A percentile compares a stretch with the other conserved stretches of the same genome.
Conservation (phyloP, 2,329 filamentous ascomycete species). For the Metarhizium anisopliae region DNA sequence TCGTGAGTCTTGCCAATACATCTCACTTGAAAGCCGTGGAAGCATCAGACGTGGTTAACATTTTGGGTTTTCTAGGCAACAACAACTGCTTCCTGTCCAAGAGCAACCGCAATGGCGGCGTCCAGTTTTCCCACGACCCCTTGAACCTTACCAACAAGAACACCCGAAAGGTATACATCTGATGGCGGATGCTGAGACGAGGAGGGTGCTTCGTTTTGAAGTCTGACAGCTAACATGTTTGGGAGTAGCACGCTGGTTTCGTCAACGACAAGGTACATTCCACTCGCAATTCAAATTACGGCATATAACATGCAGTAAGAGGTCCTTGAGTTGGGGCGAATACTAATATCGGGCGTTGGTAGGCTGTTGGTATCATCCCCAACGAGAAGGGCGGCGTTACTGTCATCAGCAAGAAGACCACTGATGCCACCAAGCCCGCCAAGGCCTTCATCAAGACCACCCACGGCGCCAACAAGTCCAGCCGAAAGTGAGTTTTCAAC, state of each 20-base stretch:
- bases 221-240: constrained; percentile 22
- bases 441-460: constrained; percentile 54
- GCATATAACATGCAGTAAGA: not conserved
- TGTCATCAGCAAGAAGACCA: constrained; percentile 77
- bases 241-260: constrained; percentile 72
- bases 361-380: constrained; percentile 76
- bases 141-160: constrained; percentile 90
- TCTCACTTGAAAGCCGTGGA: not conserved
- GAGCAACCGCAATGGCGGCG: constrained; percentile 68
- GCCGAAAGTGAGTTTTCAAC: constrained; percentile 49
- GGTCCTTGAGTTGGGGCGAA: constrained; percentile 1
- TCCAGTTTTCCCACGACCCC: constrained; percentile 89
- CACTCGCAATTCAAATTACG: not conserved
- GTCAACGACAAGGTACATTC: constrained; percentile 78
- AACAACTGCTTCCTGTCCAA: constrained; percentile 91
- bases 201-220: not conserved
- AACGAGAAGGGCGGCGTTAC: constrained; percentile 71
- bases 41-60: not conserved
- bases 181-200: not conserved
- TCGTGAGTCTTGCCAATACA: constrained; percentile 59
- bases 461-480: constrained; percentile 64
- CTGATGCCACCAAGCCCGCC: constrained; percentile 64
- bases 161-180: constrained; percentile 66
- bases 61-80: constrained; percentile 48
- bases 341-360: constrained; percentile 12